phyloP scores from a whole-genome alignment of 2,329 filamentous ascomycete species.

The Alternaria gaisen region DNA sequence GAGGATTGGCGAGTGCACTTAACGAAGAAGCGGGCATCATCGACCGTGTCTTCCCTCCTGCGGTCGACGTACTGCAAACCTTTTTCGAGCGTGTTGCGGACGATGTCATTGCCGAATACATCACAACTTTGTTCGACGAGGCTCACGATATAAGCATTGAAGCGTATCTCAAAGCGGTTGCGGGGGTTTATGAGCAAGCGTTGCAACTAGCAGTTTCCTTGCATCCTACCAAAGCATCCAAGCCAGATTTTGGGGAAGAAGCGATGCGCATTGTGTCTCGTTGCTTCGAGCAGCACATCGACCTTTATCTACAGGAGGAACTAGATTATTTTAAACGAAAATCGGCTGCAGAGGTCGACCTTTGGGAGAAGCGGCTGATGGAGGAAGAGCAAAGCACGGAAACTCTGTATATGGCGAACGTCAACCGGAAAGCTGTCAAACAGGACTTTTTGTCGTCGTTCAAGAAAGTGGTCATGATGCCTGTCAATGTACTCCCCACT shows the following conservation, averaged over 20 bases:
- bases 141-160: conserved; percentile 77
- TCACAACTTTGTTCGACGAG: conserved; percentile 86
- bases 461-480: conserved; percentile 99
- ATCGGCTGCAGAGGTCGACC: conserved; percentile 77
- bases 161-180: conserved; percentile 84
- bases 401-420: conserved; percentile 94
- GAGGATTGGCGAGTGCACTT: conserved; percentile 74
- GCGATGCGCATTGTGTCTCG: conserved; percentile 73
- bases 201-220: conserved; percentile 79
- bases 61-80: conserved; percentile 74
- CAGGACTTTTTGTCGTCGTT: conserved; percentile 96
- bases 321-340: conserved; percentile 82
- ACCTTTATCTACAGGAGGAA: conserved; percentile 91
- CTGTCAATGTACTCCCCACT: conserved; percentile 85
- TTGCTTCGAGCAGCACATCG: conserved; percentile 92
- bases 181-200: conserved; percentile 87
- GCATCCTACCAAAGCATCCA: conserved; percentile 70
- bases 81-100: conserved; percentile 85
- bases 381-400: conserved; percentile 92
- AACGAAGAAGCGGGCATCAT: conserved; percentile 86
- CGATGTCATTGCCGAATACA: conserved; percentile 83
- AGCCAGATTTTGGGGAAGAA: conserved; percentile 68
- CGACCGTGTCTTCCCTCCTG: conserved; percentile 79
- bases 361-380: conserved; percentile 90
- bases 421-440: conserved; percentile 94